Evolutionary conservation across 176 grass and related monocot species (phyloP).

Genomic region (Canna indica): DNA sequence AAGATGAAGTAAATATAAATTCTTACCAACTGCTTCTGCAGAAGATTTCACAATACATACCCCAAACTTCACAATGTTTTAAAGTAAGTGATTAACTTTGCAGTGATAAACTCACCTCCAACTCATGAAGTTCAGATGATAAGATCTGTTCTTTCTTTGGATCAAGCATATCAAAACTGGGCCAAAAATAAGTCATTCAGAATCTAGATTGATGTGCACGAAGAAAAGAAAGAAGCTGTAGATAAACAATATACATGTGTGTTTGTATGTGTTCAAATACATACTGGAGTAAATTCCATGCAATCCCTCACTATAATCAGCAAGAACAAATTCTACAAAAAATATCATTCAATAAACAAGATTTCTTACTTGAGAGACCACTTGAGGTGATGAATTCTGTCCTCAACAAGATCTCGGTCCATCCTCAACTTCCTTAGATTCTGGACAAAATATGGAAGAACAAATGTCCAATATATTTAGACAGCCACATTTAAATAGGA

Average conservation of each 20-base stretch:
- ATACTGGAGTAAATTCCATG: not conserved
- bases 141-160: conserved; percentile 40
- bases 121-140: conserved; percentile 33
- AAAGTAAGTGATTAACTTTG: not conserved
- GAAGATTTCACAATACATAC: not conserved
- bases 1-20: no score
- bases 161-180: conserved; percentile 49
- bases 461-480: not conserved
- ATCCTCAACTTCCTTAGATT: conserved; percentile 70
- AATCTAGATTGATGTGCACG: not conserved
- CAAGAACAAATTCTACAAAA: not conserved
- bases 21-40: not conserved
- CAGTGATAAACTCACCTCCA: conserved; percentile 34
- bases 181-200: conserved; percentile 16
- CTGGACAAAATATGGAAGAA: conserved; percentile 26
- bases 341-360: not conserved
- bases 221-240: not conserved
- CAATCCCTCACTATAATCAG: not conserved
- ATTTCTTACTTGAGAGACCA: conserved; percentile 79
- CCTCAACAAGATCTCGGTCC: conserved; percentile 82
- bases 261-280: not conserved
- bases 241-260: no score
- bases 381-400: conserved; percentile 80
- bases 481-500: not conserved
- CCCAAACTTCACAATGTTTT: not conserved